Evolutionary conservation across 1,284 basidiomycete species (phyloP), one percentile per base, ranked within the genome.

Genomic region (Puccinia polysora): DNA sequence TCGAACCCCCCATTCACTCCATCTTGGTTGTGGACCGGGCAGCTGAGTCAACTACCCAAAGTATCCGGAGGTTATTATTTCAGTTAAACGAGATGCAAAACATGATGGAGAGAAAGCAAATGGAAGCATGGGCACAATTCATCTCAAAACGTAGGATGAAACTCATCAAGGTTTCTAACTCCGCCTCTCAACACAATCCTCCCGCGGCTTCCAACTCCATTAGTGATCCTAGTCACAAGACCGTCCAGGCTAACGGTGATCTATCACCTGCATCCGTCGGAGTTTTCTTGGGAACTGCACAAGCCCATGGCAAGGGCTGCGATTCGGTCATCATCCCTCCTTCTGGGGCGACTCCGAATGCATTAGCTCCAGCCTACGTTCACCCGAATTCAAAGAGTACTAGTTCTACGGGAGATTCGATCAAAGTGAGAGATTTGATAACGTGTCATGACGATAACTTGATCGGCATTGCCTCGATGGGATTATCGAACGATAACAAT

Each of bases 81-180:
- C 86, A 90, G 79, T 83, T 97, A 45, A 91, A 86, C 1, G 86
- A 86, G 73, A 88, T 93, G 59, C 93, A 97, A 78, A 92, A 97
- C 77, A 81, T 85, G 74, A 86, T 88, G 65, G 93, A 98, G 78
- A 81, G 83, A 5, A 81, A 84, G 10, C 88, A 88, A 75, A 84
- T 88, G 74, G 86, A 86, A 73, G 88, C 89, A 69, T 98, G 96
- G 95, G 91, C 96, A 76, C 83, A 82, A 0, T 97, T 96, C 79
- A 85, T 97, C 18, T 86, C 85, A 74, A 86, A 78, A 4, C 86
- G 80, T 7, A 60, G 36, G n/a, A 36, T 43, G 15, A 71, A 62
- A 40, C 20, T 62, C 3, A 62, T 53, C 36, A 62, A 74, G 59
- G 38, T 62, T 47, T 59, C 34, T 12, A 50, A 67, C 12, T 53